Evolutionary conservation across 306 rosid genomes (phyloP).

Genomic region (Dryas octopetala): DNA sequence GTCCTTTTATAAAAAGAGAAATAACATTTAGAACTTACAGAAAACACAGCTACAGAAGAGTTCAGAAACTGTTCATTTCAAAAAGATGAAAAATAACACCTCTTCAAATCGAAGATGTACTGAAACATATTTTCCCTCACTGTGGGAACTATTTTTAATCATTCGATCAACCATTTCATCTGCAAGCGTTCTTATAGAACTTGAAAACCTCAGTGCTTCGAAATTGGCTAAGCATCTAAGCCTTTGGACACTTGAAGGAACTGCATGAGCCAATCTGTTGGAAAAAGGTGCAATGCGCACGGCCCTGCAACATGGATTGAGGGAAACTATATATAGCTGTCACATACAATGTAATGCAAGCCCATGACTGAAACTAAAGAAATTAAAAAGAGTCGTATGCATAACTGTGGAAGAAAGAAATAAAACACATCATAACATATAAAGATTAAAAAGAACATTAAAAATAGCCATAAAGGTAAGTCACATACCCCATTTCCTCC

Average conservation of each 20-base stretch:
- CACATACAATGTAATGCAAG: conserved; percentile 19
- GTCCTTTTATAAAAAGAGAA: conserved; percentile 50
- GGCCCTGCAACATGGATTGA: conserved; percentile 60
- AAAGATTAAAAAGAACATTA: neutral
- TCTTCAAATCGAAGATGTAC: conserved; percentile 99
- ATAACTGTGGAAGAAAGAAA: neutral
- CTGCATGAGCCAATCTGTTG: conserved; percentile 84
- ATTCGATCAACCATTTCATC: conserved; percentile 89
- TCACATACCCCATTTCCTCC: conserved; percentile 62
- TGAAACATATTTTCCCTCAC: conserved; percentile 85
- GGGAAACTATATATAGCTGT: conserved; percentile 40
- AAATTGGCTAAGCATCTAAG: conserved; percentile 86
- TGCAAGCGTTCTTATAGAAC: conserved; percentile 74
- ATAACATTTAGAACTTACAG: conserved; percentile 22
- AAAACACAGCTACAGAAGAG: conserved; percentile 15
- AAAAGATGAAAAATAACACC: conserved; percentile 40
- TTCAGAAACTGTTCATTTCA: neutral
- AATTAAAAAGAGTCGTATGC: neutral
- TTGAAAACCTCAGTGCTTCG: conserved; percentile 81
- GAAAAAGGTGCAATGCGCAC: conserved; percentile 97
- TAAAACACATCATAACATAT: neutral
- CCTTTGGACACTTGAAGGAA: conserved; percentile 73
- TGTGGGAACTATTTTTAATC: conserved; percentile 70
- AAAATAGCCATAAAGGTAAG: neutral
- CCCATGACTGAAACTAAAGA: neutral